Percentiles rank a stretch among this genome's conserved stretches.
Conservation (phyloP, 257 asterid genomes). For the Gardenia jasminoides region DNA sequence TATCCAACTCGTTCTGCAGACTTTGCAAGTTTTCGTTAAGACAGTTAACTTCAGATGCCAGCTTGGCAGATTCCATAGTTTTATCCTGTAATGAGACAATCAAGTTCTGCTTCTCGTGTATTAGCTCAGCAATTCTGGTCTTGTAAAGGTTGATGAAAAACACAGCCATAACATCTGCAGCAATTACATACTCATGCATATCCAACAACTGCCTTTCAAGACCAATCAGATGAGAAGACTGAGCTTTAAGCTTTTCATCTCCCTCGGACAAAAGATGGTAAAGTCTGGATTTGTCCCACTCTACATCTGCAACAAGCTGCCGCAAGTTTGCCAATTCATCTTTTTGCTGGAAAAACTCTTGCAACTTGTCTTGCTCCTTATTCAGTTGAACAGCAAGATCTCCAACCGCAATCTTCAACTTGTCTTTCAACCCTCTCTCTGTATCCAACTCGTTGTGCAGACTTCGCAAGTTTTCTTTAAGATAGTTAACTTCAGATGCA, state of each 20-base stretch:
- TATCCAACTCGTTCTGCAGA: constrained; percentile 49
- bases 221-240: constrained; percentile 36
- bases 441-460: constrained; percentile 48
- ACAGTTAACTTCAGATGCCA: constrained; percentile 47
- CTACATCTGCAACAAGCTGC: constrained; percentile 52
- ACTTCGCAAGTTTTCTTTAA: constrained; percentile 46
- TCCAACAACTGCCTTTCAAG: constrained; percentile 53
- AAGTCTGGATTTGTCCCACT: constrained; percentile 61
- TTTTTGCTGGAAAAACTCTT: constrained; percentile 41
- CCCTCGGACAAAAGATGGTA: constrained; percentile 47
- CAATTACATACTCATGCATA: constrained; percentile 45
- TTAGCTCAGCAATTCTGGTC: constrained; percentile 38
- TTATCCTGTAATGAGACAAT: constrained; percentile 39
- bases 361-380: constrained; percentile 36
- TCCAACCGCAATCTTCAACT: constrained; percentile 48
- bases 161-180: constrained; percentile 53
- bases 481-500: constrained; percentile 45
- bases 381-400: constrained; percentile 54
- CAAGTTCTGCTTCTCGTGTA: constrained; percentile 57
- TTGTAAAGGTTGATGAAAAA: constrained; percentile 48
- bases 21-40: constrained; percentile 47
- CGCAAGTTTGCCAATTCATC: constrained; percentile 49
- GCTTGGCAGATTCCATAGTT: constrained; percentile 51
- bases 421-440: constrained; percentile 45
- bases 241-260: constrained; percentile 41